Evolutionary conservation across 1,139 yeast species (phyloP).

Genomic region (Nakaseomyces glabratus): DNA sequence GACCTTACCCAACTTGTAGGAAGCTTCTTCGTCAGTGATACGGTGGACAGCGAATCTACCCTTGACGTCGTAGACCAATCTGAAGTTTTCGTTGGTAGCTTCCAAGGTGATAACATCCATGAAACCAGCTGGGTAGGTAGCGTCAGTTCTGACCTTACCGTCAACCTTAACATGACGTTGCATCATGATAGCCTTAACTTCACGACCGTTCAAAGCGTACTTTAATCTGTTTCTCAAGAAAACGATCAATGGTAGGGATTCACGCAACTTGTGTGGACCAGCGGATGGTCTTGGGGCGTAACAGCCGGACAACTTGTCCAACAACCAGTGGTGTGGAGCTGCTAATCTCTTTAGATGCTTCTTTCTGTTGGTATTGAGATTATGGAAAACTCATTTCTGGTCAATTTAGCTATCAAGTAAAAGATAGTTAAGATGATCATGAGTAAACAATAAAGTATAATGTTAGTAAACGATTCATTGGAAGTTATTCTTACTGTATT

Average conservation of each 20-base stretch:
- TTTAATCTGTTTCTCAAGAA: conserved; percentile 99
- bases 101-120: conserved; percentile 96
- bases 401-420: too few relatives aligned
- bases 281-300: conserved; percentile 99
- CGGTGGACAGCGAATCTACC: conserved; percentile 99
- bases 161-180: conserved; percentile 99
- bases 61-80: conserved; percentile 95
- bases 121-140: conserved; percentile 98
- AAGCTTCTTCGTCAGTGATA: conserved; percentile 96
- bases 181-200: conserved; percentile 97
- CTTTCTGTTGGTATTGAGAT: conserved; percentile 45
- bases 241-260: conserved; percentile 94
- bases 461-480: too few relatives aligned
- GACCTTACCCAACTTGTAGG: conserved; percentile 96
- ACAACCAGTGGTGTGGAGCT: conserved; percentile 99
- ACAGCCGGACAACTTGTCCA: conserved; percentile 99
- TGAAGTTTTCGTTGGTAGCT: conserved; percentile 98
- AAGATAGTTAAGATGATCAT: too few relatives aligned
- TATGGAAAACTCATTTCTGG: conserved; percentile 2
- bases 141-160: conserved; percentile 98
- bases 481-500: too few relatives aligned
- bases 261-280: conserved; percentile 99
- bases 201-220: conserved; percentile 99
- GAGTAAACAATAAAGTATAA: too few relatives aligned
- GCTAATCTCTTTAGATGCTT: conserved; percentile 97